Evolutionary conservation across 495 filamentous ascomycete species (phyloP).

Genomic region (Hyphodiscus hymeniophilus): DNA sequence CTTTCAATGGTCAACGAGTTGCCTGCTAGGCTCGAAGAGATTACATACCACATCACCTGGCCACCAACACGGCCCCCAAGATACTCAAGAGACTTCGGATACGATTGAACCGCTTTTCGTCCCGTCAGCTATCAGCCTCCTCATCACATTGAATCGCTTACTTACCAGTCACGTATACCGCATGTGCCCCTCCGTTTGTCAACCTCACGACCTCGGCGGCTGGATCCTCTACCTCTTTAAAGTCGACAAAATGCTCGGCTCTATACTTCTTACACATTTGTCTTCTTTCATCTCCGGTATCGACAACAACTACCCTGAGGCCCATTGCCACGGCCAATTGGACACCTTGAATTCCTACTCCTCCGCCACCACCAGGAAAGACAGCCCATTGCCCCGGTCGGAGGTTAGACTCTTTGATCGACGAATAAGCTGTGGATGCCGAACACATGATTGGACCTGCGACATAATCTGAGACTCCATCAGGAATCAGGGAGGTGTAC

Average conservation of each 20-base stretch:
- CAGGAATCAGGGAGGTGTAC: conserved; percentile 34
- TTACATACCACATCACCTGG: conserved; percentile 14
- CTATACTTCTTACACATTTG: conserved; percentile 26
- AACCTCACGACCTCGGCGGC: conserved; percentile 9
- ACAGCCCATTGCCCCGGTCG: conserved; percentile 34
- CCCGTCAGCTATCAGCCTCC: too few relatives aligned
- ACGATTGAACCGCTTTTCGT: conserved; percentile 9
- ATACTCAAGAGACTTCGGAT: neutral
- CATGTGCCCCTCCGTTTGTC: conserved; percentile 17
- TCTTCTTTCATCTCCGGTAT: conserved; percentile 29
- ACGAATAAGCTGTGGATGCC: conserved; percentile 33
- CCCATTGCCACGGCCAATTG: conserved; percentile 32
- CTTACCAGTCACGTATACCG: conserved; percentile 12
- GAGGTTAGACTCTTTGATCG: conserved; percentile 29
- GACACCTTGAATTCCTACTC: conserved; percentile 17
- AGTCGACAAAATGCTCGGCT: conserved; percentile 32
- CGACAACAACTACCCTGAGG: conserved; percentile 29
- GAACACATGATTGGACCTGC: conserved; percentile 41
- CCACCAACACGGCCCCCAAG: conserved; percentile 10
- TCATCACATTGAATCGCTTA: conserved; percentile 7
- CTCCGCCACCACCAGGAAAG: conserved; percentile 31
- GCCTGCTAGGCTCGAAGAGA: neutral
- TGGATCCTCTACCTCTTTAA: conserved; percentile 17
- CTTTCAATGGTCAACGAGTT: too few relatives aligned
- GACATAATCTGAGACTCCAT: conserved; percentile 32